These are phyloP conservation scores for Rhododendron williamsianum DNA, from an alignment of 148 eudicot genomes.

Conservation along the genomic window DNA sequence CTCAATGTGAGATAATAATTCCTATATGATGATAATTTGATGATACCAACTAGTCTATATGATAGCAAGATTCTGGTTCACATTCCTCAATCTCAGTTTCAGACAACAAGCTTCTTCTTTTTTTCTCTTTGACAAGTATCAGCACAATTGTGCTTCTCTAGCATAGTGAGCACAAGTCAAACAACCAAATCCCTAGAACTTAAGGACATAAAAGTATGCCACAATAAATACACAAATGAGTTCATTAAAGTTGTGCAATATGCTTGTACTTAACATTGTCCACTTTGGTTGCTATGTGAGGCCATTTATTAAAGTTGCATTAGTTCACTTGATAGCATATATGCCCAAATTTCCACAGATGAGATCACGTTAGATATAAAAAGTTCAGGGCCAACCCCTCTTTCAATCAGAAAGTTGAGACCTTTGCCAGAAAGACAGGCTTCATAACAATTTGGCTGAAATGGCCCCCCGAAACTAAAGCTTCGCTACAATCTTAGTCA, in stretches of 20 bases:
- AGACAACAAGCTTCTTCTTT: too few species aligned
- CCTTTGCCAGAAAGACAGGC: constrained; percentile 1
- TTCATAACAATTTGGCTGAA: not conserved
- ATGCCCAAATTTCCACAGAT: not conserved
- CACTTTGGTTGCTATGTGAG: not conserved
- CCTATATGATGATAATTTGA: too few species aligned
- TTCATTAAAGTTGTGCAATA: not conserved
- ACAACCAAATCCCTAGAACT: not conserved
- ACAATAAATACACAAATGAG: not conserved
- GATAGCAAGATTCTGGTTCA: too few species aligned
- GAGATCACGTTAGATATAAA: not conserved
- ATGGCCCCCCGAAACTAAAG: not conserved
- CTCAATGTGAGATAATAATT: not conserved
- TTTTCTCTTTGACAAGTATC: too few species aligned
- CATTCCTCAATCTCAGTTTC: too few species aligned
- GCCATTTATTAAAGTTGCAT: not conserved
- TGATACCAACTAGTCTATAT: too few species aligned
- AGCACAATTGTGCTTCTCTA: too few species aligned
- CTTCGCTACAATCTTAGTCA: not conserved
- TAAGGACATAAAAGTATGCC: not conserved
- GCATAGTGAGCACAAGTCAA: not conserved
- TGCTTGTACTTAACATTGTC: not conserved
- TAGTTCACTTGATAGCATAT: not conserved
- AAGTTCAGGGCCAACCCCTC: not conserved
- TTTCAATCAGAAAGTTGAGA: not conserved